Percentiles rank a stretch among this genome's conserved stretches.
Conservation (phyloP, 768 basidiomycete genomes). For the Mycena amicta region DNA sequence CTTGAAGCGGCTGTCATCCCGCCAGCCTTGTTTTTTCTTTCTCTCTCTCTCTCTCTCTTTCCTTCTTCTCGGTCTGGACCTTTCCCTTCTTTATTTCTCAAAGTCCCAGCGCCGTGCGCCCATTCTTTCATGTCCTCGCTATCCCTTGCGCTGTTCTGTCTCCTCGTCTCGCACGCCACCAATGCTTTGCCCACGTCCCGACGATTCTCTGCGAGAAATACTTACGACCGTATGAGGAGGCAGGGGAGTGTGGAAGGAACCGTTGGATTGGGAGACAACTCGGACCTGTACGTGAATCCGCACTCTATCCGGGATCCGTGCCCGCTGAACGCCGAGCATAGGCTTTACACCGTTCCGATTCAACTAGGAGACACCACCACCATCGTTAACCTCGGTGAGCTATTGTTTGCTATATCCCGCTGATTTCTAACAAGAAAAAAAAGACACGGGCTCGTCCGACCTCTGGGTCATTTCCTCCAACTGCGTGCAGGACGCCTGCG, state of each 20-base stretch:
- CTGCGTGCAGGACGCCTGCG: slow-evolving; percentile 46
- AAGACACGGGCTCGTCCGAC: slow-evolving; percentile 75
- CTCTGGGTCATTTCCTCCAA: slow-evolving; percentile 64
- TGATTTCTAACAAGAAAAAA: background rate
- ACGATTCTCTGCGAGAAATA: slow-evolving; percentile 24
- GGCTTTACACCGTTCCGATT: slow-evolving; percentile 48
- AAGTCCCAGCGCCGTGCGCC: slow-evolving; percentile 31
- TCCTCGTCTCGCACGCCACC: slow-evolving; percentile 17
- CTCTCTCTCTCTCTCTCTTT: slow-evolving; percentile 8
- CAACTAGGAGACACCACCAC: slow-evolving; percentile 43
- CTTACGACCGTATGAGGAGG: slow-evolving; percentile 9
- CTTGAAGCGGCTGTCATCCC: background rate
- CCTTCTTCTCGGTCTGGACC: slow-evolving; percentile 18
- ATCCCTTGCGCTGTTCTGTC: slow-evolving; percentile 20
- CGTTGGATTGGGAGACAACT: slow-evolving; percentile 35
- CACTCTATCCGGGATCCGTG: no score
- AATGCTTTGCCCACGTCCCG: slow-evolving; percentile 25
- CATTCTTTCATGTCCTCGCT: slow-evolving; percentile 24
- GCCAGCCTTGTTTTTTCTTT: background rate
- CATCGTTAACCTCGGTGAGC: slow-evolving; percentile 51
- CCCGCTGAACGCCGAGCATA: no score
- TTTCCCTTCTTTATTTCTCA: slow-evolving; percentile 23
- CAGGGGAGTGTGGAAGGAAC: slow-evolving; percentile 35
- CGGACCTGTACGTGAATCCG: slow-evolving; percentile 22
- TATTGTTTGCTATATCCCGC: background rate